Evolutionary conservation across 2,329 filamentous ascomycete genomes (phyloP), one percentile per base, ranked within the genome.

Genomic region (Elsinoe arachidis): DNA sequence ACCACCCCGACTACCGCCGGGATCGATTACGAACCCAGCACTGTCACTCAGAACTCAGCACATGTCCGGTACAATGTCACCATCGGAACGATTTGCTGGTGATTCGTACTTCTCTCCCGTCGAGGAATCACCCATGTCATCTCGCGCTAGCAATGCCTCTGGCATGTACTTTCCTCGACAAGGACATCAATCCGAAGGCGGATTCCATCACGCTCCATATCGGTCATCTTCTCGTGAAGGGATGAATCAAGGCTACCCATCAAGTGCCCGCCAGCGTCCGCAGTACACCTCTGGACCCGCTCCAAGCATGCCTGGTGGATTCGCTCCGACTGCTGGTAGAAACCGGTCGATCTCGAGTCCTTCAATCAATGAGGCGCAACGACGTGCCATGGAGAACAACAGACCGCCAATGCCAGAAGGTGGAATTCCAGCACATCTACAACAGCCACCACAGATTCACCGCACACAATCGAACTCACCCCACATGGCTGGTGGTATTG

Each of bases 71-170:
- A 72, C 71, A 23, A 72, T 69, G 55, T 88, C 87, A 12, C 86
- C 88, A 1, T 76, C 78, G 23, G 76, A 81, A 17, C 78, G 81
- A 54, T 77, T 76, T 35, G 81, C 78, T n/a, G 57, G 34, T 55
- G 89, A 90, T 59, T 96, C 91, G 2, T 97, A 96, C 73, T 99
- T 99, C 72, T 97, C 92, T 0, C 93, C 93, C 0, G 80, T 86
- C 1, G 81, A 80, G 34, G 91, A 96, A 56, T 90, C 88, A 0
- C 88, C 88, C 9, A 83, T 84, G 43, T 86, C 86, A 12, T 86
- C 86, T 21, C 80, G 88, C 52, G 86, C 87, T 6, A 91, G 87
- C 69, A 83, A 83, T 1, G 80, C 73, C 59, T 75, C 88, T 4
- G 83, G 84, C 46, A 85, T 90, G 68, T 95, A 90, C 65, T 95